Base-by-base conservation (phyloP, 2,329 filamentous ascomycete genomes). In the Arthrinium puccinioides region DNA sequence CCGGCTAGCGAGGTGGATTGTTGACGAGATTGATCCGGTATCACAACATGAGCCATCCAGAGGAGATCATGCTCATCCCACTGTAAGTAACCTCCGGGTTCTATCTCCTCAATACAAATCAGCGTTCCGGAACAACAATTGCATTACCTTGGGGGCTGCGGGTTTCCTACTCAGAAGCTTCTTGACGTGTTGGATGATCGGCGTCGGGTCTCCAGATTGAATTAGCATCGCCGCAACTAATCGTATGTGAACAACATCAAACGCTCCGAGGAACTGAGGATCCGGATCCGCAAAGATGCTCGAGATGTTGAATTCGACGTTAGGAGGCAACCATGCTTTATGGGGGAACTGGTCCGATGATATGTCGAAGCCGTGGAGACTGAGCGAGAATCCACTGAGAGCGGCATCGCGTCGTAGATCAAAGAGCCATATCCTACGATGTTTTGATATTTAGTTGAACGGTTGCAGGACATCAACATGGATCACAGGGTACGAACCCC, bases 341-440 rank as follows among this genome's bases (percentile, higher is more conserved):
- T 38, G 44, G 9, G 38, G 29, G 25, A 38, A 36, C 23, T 48
- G 44, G 32, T 48, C 45, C n/a, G 44, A 23, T 32, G 37, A 43
- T 21, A 46, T 42, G 11, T 48, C 44, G 11, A 47, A 43, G 14
- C 44, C 40, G 26, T 45, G 38, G n/a, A 44, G 18, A 29, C n/a
- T n/a, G n/a, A n/a, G n/a, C n/a, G n/a, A n/a, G n/a, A 30, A 2
- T 44, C 40, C 25, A 20, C 21, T 1, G 38, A 36, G 3, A 14
- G 5, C 4, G 38, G 42, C 18, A 16, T 28, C 27, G 10, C 27
- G 15, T 0, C 39, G 35, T 6, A 39, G 20, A 27, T 46, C 40
- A 8, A 36, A 32, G 6, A 44, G 36, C 42, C 42, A 46, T 14
- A 44, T 42, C 7, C 42, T 44, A 24, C 19, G 5, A 4, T n/a